phyloP scores from a whole-genome alignment of 2,329 filamentous ascomycete species.

The Pyricularia pennisetigena region DNA sequence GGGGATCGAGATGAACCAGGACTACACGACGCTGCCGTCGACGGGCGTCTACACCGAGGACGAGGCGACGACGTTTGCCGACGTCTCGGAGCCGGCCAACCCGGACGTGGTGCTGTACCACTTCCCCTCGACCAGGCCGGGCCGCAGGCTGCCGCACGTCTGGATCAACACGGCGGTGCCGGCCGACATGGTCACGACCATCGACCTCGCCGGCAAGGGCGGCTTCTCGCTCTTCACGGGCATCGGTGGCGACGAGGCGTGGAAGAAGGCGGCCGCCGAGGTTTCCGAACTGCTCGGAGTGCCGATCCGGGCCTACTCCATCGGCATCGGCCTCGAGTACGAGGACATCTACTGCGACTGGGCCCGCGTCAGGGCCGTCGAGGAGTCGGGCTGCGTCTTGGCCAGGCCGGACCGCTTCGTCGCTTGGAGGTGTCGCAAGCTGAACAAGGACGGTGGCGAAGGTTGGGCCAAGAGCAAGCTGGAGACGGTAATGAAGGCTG shows the following conservation, averaged over 20 bases:
- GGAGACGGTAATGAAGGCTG: conserved; percentile 12
- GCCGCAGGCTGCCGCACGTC: conserved; percentile 48
- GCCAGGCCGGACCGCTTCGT: conserved; percentile 50
- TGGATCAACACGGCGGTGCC: conserved; percentile 46
- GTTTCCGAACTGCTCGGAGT: conserved; percentile 30
- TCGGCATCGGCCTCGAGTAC: conserved; percentile 49
- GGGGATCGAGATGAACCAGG: conserved; percentile 50
- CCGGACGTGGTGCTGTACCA: conserved; percentile 30
- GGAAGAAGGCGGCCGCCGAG: conserved; percentile 37
- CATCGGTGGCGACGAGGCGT: conserved; percentile 38
- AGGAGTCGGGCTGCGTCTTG: conserved; percentile 47
- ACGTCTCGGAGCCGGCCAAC: conserved; percentile 11
- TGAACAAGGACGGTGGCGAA: conserved; percentile 9
- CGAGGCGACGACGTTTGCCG: conserved; percentile 18
- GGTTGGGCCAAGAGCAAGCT: conserved; percentile 9
- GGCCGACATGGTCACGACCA: conserved; percentile 38
- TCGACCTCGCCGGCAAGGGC: conserved; percentile 49
- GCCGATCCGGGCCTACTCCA: conserved; percentile 35
- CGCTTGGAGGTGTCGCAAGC: conserved; percentile 30
- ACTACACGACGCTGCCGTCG: conserved; percentile 27
- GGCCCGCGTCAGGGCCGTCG: conserved; percentile 39
- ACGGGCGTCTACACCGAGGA: conserved; percentile 33
- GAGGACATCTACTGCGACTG: conserved; percentile 55
- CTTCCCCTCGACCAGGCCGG: conserved; percentile 44
- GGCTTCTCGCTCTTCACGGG: conserved; percentile 41